Evolutionary conservation across 495 filamentous ascomycete species (phyloP).

Genomic region (Rostrohypoxylon terebratum): DNA sequence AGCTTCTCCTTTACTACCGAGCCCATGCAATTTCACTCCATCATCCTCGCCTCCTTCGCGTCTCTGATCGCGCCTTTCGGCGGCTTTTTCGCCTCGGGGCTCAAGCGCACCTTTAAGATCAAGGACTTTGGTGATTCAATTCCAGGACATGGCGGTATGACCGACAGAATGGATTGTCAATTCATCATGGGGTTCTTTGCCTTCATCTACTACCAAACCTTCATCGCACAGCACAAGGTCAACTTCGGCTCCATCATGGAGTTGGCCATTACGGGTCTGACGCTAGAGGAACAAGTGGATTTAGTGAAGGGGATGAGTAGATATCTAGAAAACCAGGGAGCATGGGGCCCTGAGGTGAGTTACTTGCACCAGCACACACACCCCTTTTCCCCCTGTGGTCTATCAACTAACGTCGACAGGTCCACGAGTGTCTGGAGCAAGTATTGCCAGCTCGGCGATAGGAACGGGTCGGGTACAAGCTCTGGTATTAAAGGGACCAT

Average conservation of each 20-base stretch:
- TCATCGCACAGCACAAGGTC: slow-evolving; percentile 87
- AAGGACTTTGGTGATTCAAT: slow-evolving; percentile 99
- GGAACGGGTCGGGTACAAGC: slow-evolving; percentile 12
- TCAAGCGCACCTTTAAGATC: slow-evolving; percentile 99
- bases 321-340: slow-evolving; percentile 88
- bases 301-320: slow-evolving; percentile 84
- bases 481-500: slow-evolving; percentile 18
- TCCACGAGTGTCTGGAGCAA: slow-evolving; percentile 47
- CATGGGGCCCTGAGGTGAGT: slow-evolving; percentile 71
- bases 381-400: not conserved
- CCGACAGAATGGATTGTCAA: slow-evolving; percentile 99
- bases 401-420: slow-evolving; percentile 22
- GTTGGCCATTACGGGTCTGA: slow-evolving; percentile 84
- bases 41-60: slow-evolving; percentile 91
- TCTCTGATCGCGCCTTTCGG: slow-evolving; percentile 98
- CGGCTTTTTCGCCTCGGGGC: slow-evolving; percentile 96
- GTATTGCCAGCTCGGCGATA: slow-evolving; percentile 44
- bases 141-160: slow-evolving; percentile 97
- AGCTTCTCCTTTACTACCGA: slow-evolving; percentile 70
- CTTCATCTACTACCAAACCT: slow-evolving; percentile 98
- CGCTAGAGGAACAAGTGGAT: slow-evolving; percentile 86
- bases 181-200: slow-evolving; percentile 99
- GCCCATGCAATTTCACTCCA: slow-evolving; percentile 95
- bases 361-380: slow-evolving; percentile 13
- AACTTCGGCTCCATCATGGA: slow-evolving; percentile 89